phyloP scores from a whole-genome alignment of 768 basidiomycete genomes.

The Tremella mesenterica region DNA sequence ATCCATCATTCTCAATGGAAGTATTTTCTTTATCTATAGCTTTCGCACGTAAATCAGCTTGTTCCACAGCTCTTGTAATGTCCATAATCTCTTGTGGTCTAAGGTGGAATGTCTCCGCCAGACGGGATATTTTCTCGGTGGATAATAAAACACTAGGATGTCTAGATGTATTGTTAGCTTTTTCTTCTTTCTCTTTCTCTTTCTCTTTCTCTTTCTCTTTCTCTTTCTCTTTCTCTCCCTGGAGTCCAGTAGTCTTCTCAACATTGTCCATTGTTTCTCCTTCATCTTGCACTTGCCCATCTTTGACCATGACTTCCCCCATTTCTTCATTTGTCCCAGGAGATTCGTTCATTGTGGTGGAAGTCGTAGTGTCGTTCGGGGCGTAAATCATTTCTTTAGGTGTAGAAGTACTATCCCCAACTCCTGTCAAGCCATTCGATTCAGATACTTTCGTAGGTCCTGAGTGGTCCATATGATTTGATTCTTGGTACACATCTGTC shows the following conservation, averaged over 20 bases:
- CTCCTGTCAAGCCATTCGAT: slow-evolving; percentile 6
- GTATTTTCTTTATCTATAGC: slow-evolving; percentile 4
- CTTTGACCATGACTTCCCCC: neutral
- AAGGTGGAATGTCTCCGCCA: slow-evolving; percentile 34
- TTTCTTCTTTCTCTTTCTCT: slow-evolving; percentile 1
- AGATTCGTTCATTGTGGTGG: neutral
- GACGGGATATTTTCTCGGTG: slow-evolving; percentile 17
- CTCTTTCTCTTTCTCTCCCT: slow-evolving; percentile 14
- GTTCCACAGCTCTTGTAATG: slow-evolving; percentile 43
- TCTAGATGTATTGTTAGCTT: neutral
- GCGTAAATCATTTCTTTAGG: neutral
- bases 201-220: neutral
- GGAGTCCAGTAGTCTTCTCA: slow-evolving; percentile 13
- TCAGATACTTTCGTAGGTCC: too few relatives aligned
- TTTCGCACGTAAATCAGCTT: slow-evolving; percentile 35
- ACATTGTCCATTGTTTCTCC: too few relatives aligned
- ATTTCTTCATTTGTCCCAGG: neutral
- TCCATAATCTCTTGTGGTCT: slow-evolving; percentile 40
- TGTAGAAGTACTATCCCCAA: slow-evolving; percentile 20
- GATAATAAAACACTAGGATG: slow-evolving; percentile 29
- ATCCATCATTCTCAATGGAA: neutral
- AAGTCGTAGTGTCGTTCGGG: neutral
- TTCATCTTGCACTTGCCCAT: slow-evolving; percentile 18
- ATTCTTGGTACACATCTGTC: slow-evolving; percentile 34
- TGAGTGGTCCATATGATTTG: too few relatives aligned